phyloP scores from a whole-genome alignment of 2,329 filamentous ascomycete genomes.

The Nothophaeocryptopus gaeumannii region DNA sequence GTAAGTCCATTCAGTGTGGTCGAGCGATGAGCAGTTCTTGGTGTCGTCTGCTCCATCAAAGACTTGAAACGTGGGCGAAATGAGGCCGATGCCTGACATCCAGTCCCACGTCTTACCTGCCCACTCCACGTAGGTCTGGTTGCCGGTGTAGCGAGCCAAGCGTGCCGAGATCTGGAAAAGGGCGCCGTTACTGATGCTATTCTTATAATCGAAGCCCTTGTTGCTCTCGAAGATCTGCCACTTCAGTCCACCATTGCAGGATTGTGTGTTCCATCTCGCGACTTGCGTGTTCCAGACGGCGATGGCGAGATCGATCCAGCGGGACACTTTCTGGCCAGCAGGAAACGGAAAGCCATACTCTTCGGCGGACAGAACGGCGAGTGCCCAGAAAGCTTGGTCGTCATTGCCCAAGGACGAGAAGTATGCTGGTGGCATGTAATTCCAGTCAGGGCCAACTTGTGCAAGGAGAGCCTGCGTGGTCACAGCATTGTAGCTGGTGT shows the following conservation, averaged over 20 bases:
- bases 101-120: constrained; percentile 66
- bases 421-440: constrained; percentile 43
- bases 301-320: constrained; percentile 75
- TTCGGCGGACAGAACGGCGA: constrained; percentile 74
- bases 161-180: constrained; percentile 62
- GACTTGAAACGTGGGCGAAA: constrained; percentile 51
- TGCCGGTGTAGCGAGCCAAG: constrained; percentile 73
- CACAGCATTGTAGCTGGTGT: constrained; percentile 42
- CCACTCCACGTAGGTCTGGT: constrained; percentile 75
- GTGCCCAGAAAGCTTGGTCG: constrained; percentile 76
- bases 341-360: constrained; percentile 74
- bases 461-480: constrained; percentile 44
- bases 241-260: constrained; percentile 71
- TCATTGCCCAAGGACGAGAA: constrained; percentile 46
- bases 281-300: constrained; percentile 78
- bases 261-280: constrained; percentile 63
- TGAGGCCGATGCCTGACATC: constrained; percentile 49
- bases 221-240: constrained; percentile 86
- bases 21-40: constrained; percentile 50
- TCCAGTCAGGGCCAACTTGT: constrained; percentile 41
- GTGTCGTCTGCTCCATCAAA: constrained; percentile 55
- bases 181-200: constrained; percentile 57
- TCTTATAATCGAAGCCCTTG: constrained; percentile 61
- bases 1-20: constrained; percentile 57
- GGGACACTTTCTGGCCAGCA: constrained; percentile 42